Percentiles rank a stretch among this genome's conserved stretches.
These are phyloP conservation scores for Neonectria sp. DNA, from an alignment of 2,329 filamentous ascomycete species.

Conservation along the genomic window DNA sequence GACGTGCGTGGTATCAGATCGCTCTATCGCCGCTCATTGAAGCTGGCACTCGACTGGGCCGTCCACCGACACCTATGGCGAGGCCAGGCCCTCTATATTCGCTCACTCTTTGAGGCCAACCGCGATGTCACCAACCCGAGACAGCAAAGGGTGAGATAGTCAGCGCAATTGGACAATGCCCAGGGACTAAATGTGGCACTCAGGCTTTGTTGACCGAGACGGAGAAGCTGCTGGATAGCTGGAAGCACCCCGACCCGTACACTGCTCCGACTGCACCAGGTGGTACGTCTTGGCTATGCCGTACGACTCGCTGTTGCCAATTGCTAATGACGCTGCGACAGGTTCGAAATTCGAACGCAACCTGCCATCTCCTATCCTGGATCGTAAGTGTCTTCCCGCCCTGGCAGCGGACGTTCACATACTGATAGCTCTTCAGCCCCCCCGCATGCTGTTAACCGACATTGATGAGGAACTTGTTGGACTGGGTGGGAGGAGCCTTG, in stretches of 20 bases:
- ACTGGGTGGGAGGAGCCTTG: slow-evolving; percentile 31
- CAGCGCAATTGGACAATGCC: slow-evolving; percentile 2
- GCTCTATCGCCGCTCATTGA: slow-evolving; percentile 93
- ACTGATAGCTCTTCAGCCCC: slow-evolving; percentile 46
- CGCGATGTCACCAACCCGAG: slow-evolving; percentile 86
- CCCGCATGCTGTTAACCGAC: slow-evolving; percentile 46
- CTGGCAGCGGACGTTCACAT: not conserved
- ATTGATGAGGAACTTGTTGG: slow-evolving; percentile 35
- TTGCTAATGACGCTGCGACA: slow-evolving; percentile 54
- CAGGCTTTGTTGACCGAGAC: slow-evolving; percentile 90
- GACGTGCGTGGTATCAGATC: slow-evolving; percentile 62
- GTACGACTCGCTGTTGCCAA: not conserved
- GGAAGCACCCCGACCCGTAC: slow-evolving; percentile 99
- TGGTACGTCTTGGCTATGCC: slow-evolving; percentile 69
- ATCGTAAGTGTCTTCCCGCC: slow-evolving; percentile 73
- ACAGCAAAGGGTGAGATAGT: slow-evolving; percentile 80
- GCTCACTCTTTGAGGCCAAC: slow-evolving; percentile 95
- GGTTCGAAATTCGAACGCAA: slow-evolving; percentile 98
- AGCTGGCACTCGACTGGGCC: slow-evolving; percentile 95
- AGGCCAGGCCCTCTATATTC: slow-evolving; percentile 95
- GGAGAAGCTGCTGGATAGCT: slow-evolving; percentile 88
- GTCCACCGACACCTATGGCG: slow-evolving; percentile 95
- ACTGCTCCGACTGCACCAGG: slow-evolving; percentile 90
- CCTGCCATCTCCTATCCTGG: slow-evolving; percentile 82
- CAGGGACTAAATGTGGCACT: slow-evolving; percentile 22